phyloP scores from a whole-genome alignment of 225 moss, liverwort and hornwort species.

The Antitrichia curtipendula region DNA sequence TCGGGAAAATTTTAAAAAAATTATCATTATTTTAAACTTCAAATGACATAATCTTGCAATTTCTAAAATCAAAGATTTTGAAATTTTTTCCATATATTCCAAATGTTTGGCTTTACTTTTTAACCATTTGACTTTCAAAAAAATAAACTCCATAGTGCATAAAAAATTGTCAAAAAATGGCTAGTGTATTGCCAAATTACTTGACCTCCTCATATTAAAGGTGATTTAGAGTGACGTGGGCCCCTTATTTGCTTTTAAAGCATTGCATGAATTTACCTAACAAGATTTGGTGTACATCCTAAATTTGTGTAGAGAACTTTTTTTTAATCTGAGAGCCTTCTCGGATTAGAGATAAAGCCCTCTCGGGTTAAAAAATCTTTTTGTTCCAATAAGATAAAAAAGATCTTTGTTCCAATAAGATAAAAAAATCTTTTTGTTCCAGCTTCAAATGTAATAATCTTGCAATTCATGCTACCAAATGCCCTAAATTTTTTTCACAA shows the following conservation, averaged over 20 bases:
- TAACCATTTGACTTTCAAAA: not conserved
- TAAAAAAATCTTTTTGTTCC: too few species aligned
- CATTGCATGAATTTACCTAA: not conserved
- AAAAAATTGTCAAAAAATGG: not conserved
- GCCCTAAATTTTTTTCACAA: not conserved
- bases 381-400: too few species aligned
- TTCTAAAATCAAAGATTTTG: not conserved
- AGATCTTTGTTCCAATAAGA: too few species aligned
- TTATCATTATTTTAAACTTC: not conserved
- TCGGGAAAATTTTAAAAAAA: not conserved
- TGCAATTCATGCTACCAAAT: not conserved
- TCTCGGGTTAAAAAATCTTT: too few species aligned
- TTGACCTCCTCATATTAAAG: not conserved
- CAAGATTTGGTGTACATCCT: not conserved
- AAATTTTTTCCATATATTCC: not conserved
- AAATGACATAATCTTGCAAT: not conserved
- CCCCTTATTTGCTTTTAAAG: not conserved
- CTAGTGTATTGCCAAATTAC: not conserved
- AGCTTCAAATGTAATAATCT: not conserved
- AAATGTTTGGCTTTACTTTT: not conserved
- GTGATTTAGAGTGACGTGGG: not conserved
- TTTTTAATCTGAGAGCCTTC: not conserved
- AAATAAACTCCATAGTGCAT: not conserved
- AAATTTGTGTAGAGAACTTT: not conserved
- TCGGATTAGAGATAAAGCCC: too few species aligned